Percentiles rank a stretch among this genome's conserved stretches.
phyloP scores from a whole-genome alignment of 352 stramenopile genomes.

The Pythium brassicae region DNA sequence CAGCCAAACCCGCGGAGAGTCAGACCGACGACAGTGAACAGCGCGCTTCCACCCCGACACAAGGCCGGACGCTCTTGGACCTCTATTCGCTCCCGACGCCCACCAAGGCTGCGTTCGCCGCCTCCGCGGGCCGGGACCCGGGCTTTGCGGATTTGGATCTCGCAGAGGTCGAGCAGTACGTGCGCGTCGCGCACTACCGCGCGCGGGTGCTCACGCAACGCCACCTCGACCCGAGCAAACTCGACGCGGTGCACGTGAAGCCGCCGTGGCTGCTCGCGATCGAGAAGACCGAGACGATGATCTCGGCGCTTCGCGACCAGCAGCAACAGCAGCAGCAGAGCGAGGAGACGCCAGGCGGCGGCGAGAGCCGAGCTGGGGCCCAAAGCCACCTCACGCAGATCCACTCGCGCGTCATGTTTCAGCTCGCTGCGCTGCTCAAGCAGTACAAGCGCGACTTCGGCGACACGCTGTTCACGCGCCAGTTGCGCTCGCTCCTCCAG shows the following conservation, averaged over 20 bases:
- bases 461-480: slow-evolving; percentile 35
- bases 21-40: background rate
- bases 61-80: slow-evolving; percentile 27
- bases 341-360: background rate
- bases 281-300: slow-evolving; percentile 21
- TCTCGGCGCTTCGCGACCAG: slow-evolving; percentile 18
- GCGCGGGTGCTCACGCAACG: slow-evolving; percentile 37
- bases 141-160: slow-evolving; percentile 45
- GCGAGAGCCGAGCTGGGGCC: background rate
- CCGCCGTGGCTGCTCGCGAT: slow-evolving; percentile 43
- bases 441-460: slow-evolving; percentile 35
- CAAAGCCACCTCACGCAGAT: slow-evolving; percentile 41
- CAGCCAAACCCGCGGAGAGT: background rate
- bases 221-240: slow-evolving; percentile 18
- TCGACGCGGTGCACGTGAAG: slow-evolving; percentile 23
- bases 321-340: slow-evolving; percentile 9
- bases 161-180: slow-evolving; percentile 41
- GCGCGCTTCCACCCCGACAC: background rate
- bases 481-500: slow-evolving; percentile 21
- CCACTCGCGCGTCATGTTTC: slow-evolving; percentile 43
- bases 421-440: slow-evolving; percentile 32
- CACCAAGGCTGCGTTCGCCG: slow-evolving; percentile 16
- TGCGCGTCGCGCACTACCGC: slow-evolving; percentile 54
- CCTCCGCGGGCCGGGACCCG: slow-evolving; percentile 16
- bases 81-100: slow-evolving; percentile 34